Percentiles rank a stretch among this genome's conserved stretches.
Evolutionary conservation across 257 asterid species (phyloP).

Genomic region (Forsythia suspensa): DNA sequence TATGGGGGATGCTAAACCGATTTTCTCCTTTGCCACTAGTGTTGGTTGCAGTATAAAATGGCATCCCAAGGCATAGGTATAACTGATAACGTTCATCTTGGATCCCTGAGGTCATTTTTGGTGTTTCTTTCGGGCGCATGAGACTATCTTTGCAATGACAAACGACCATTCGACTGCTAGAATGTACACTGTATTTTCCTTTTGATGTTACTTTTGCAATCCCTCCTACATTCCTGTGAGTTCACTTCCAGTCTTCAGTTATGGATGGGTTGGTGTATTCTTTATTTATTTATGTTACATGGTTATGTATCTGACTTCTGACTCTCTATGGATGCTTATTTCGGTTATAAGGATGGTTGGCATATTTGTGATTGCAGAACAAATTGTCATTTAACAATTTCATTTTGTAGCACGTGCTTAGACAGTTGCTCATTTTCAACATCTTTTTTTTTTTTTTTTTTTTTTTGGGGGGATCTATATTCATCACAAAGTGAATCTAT

Average conservation of each 20-base stretch:
- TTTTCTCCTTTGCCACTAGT: conserved; percentile 34
- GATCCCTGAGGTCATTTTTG: conserved; percentile 26
- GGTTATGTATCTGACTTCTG: conserved; percentile 13
- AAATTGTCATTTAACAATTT: not conserved
- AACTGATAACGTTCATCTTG: conserved; percentile 20
- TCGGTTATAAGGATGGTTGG: not conserved
- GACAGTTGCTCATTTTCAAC: not conserved
- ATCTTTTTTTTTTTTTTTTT: too few relatives aligned
- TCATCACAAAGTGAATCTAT: not conserved
- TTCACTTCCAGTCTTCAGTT: conserved; percentile 15
- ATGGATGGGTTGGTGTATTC: conserved; percentile 2
- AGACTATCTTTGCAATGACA: conserved; percentile 15
- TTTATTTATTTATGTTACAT: not conserved
- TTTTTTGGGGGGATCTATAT: too few relatives aligned
- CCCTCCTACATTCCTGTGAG: conserved; percentile 2
- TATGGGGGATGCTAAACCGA: conserved; percentile 12
- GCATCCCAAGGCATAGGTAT: conserved; percentile 56
- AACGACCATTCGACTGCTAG: conserved; percentile 5
- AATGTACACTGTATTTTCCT: not conserved
- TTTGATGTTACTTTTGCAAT: not conserved
- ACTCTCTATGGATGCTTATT: not conserved
- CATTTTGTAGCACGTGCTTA: not conserved
- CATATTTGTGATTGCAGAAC: not conserved
- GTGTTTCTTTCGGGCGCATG: conserved; percentile 17
- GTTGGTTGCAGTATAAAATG: conserved; percentile 95